These are phyloP conservation scores for Strobilomyces confusus DNA, from an alignment of 768 basidiomycete genomes.

Conservation along the genomic window DNA sequence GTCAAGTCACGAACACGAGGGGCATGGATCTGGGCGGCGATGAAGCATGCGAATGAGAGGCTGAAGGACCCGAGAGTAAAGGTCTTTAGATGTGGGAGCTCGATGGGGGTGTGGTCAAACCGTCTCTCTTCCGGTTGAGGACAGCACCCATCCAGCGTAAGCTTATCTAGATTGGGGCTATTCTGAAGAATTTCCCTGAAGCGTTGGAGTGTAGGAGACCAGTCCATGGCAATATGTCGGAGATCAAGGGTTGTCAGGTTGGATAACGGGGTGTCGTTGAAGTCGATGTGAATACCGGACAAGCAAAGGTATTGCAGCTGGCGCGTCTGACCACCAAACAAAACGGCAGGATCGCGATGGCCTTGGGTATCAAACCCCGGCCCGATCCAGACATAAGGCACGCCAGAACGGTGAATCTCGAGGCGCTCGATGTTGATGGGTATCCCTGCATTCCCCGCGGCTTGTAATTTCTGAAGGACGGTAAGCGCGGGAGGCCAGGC, in stretches of 20 bases:
- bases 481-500: slow-evolving; percentile 51
- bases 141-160: slow-evolving; percentile 62
- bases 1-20: slow-evolving; percentile 57
- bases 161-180: slow-evolving; percentile 49
- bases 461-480: slow-evolving; percentile 47
- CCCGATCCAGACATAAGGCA: slow-evolving; percentile 44
- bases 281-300: slow-evolving; percentile 61
- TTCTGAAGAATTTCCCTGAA: slow-evolving; percentile 51
- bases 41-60: slow-evolving; percentile 42
- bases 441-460: slow-evolving; percentile 30
- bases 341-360: slow-evolving; percentile 36
- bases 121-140: slow-evolving; percentile 36
- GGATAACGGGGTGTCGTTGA: slow-evolving; percentile 42
- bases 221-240: slow-evolving; percentile 52
- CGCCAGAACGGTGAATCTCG: slow-evolving; percentile 59
- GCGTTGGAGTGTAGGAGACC: slow-evolving; percentile 44
- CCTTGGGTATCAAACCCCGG: slow-evolving; percentile 36
- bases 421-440: slow-evolving; percentile 53
- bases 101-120: slow-evolving; percentile 36
- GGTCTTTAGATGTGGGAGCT: slow-evolving; percentile 46
- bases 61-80: slow-evolving; percentile 58
- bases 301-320: slow-evolving; percentile 49
- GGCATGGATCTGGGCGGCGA: slow-evolving; percentile 48
- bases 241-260: slow-evolving; percentile 66
- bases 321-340: slow-evolving; percentile 47